Percentiles rank a stretch among this genome's conserved stretches.
Evolutionary conservation across 192 early-diverging fungal species (phyloP).

Genomic region (Coemansia sp.): DNA sequence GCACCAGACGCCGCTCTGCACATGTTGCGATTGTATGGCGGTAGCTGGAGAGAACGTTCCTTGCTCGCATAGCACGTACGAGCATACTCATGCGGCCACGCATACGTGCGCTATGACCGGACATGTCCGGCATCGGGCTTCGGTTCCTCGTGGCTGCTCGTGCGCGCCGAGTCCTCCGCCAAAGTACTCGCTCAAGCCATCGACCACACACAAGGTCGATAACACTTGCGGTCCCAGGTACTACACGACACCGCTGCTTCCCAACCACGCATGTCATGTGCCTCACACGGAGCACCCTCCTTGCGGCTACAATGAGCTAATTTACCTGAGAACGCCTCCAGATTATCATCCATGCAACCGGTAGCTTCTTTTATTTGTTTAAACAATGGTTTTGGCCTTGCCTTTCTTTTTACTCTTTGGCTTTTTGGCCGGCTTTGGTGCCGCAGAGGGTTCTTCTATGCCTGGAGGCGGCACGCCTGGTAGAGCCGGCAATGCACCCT

Average conservation of each 20-base stretch:
- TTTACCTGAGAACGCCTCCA: slow-evolving; percentile 31
- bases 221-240: slow-evolving; percentile 18
- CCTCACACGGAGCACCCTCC: neutral
- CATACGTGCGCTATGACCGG: slow-evolving; percentile 42
- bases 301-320: slow-evolving; percentile 20
- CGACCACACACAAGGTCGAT: slow-evolving; percentile 45
- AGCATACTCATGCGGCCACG: slow-evolving; percentile 24
- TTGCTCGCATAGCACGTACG: slow-evolving; percentile 32
- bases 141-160: neutral
- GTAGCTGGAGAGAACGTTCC: slow-evolving; percentile 39
- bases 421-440: slow-evolving; percentile 13
- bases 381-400: slow-evolving; percentile 31
- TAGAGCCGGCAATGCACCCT: slow-evolving; percentile 36
- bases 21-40: slow-evolving; percentile 52
- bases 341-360: slow-evolving; percentile 38
- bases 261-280: neutral
- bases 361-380: slow-evolving; percentile 3
- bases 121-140: slow-evolving; percentile 1
- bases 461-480: slow-evolving; percentile 32
- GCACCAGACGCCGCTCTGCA: slow-evolving; percentile 39
- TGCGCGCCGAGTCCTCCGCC: slow-evolving; percentile 19
- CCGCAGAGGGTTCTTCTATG: neutral
- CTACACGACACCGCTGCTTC: slow-evolving; percentile 38
- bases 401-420: slow-evolving; percentile 39
- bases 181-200: slow-evolving; percentile 48